Evolutionary conservation across 495 filamentous ascomycete species (phyloP).

Genomic region (Aspergillus heteromorphus): DNA sequence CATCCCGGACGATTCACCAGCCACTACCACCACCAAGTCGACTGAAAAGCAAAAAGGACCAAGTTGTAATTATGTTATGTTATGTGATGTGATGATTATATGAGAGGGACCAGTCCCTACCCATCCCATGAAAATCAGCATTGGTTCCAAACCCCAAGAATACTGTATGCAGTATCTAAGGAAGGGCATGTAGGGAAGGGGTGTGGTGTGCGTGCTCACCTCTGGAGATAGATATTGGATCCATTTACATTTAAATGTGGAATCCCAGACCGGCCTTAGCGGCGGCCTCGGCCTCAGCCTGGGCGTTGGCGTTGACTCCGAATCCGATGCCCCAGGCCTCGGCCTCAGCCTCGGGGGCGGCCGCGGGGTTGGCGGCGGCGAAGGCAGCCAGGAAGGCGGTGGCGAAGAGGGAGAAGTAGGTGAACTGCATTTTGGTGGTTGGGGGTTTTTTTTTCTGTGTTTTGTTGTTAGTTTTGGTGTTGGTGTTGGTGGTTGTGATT

Average conservation of each 20-base stretch:
- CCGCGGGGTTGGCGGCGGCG: neutral
- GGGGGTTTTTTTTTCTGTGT: neutral
- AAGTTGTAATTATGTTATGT: too few species aligned
- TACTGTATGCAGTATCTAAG: neutral
- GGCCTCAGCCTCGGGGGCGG: neutral
- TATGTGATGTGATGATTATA: too few species aligned
- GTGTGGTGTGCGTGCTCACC: too few species aligned
- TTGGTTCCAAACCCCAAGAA: neutral
- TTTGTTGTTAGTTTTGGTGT: neutral
- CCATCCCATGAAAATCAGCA: neutral
- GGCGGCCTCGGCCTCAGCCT: neutral
- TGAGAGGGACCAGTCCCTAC: neutral
- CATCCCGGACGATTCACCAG: too few species aligned
- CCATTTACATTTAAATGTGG: neutral
- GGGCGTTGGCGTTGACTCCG: neutral
- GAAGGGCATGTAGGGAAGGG: too few species aligned
- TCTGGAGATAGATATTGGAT: neutral
- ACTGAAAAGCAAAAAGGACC: too few species aligned
- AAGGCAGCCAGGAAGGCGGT: constrained; percentile 5
- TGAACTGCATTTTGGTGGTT: constrained; percentile 1
- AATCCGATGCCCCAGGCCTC: neutral
- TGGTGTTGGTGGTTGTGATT: too few species aligned
- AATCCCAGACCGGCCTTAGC: neutral
- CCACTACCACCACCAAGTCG: too few species aligned
- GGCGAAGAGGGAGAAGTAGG: neutral